Percentiles rank a stretch among this genome's conserved stretches.
phyloP scores from a whole-genome alignment of 2,329 filamentous ascomycete genomes.

The Beauveria sp. region DNA sequence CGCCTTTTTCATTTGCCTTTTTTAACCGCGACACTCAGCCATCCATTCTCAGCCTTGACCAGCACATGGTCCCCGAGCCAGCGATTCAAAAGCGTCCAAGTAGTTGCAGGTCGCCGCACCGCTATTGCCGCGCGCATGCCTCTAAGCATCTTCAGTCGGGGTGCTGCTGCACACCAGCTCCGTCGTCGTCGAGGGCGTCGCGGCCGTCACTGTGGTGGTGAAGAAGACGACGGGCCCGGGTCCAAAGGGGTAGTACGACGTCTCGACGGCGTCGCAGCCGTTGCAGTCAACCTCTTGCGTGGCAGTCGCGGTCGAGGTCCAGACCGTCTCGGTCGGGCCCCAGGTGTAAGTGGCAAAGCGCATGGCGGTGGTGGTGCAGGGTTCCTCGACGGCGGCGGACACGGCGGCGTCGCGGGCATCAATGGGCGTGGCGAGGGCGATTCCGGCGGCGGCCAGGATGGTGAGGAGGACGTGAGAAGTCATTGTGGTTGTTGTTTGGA shows the following conservation, averaged over 20 bases:
- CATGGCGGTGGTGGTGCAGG: slow-evolving; percentile 14
- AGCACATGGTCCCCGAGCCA: too few species aligned
- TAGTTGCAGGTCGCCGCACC: too few species aligned
- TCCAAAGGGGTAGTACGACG: slow-evolving; percentile 11
- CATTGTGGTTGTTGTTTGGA: not conserved
- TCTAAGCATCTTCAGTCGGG: not conserved
- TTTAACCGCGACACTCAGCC: too few species aligned
- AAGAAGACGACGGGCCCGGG: slow-evolving; percentile 17
- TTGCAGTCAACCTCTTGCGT: slow-evolving; percentile 20
- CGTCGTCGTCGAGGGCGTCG: slow-evolving; percentile 10
- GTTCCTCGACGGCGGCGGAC: not conserved
- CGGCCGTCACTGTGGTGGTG: slow-evolving; percentile 17
- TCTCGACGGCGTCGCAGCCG: slow-evolving; percentile 16
- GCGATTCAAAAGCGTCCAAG: too few species aligned
- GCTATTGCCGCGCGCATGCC: not conserved
- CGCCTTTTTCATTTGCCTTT: too few species aligned
- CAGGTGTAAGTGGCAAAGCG: slow-evolving; percentile 8
- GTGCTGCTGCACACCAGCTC: slow-evolving; percentile 12
- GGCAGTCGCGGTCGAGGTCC: slow-evolving; percentile 18
- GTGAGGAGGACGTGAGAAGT: not conserved
- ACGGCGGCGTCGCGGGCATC: too few species aligned
- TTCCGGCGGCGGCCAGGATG: not conserved
- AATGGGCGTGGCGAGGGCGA: not conserved
- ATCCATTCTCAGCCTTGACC: too few species aligned
- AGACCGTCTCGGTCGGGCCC: slow-evolving; percentile 20